phyloP scores from a whole-genome alignment of 108 stramenopile genomes.

The Nitzschia sp. region DNA sequence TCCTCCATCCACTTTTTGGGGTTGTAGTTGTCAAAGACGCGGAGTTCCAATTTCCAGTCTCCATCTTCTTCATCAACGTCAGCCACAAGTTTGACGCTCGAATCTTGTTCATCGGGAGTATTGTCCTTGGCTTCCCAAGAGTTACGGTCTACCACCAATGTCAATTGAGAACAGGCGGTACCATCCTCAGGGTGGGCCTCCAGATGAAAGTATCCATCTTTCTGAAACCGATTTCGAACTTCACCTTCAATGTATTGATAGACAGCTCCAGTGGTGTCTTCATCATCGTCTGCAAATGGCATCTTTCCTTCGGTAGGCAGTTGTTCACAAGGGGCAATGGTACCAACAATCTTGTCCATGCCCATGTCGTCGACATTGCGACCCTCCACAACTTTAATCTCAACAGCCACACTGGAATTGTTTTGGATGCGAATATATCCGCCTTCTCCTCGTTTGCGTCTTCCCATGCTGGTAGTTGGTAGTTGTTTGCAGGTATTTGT shows the following conservation, averaged over 20 bases:
- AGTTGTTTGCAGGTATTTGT: too few relatives aligned
- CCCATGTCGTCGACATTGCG: slow-evolving; percentile 29
- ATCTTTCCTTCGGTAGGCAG: slow-evolving; percentile 19
- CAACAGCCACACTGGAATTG: slow-evolving; percentile 11
- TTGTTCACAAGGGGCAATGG: slow-evolving; percentile 12
- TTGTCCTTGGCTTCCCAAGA: slow-evolving; percentile 23
- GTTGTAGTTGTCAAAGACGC: slow-evolving; percentile 31
- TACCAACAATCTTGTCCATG: slow-evolving; percentile 29
- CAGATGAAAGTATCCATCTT: slow-evolving; percentile 29
- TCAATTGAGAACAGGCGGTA: neutral
- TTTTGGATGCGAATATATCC: slow-evolving; percentile 42
- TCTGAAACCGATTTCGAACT: slow-evolving; percentile 21
- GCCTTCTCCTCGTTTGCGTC: slow-evolving; percentile 14
- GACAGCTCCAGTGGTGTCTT: neutral
- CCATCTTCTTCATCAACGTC: slow-evolving; percentile 27
- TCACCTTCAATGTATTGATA: slow-evolving; percentile 45
- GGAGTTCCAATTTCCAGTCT: slow-evolving; percentile 25
- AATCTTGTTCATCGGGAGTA: neutral
- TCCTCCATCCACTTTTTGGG: slow-evolving; percentile 31
- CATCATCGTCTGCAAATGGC: neutral
- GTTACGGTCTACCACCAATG: slow-evolving; percentile 12
- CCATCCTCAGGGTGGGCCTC: slow-evolving; percentile 16
- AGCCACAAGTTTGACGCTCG: slow-evolving; percentile 10
- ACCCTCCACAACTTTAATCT: slow-evolving; percentile 18
- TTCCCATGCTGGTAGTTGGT: neutral